These are phyloP conservation scores for Schizochytrium sp. DNA, from an alignment of 108 stramenopile genomes.

Conservation along the genomic window DNA sequence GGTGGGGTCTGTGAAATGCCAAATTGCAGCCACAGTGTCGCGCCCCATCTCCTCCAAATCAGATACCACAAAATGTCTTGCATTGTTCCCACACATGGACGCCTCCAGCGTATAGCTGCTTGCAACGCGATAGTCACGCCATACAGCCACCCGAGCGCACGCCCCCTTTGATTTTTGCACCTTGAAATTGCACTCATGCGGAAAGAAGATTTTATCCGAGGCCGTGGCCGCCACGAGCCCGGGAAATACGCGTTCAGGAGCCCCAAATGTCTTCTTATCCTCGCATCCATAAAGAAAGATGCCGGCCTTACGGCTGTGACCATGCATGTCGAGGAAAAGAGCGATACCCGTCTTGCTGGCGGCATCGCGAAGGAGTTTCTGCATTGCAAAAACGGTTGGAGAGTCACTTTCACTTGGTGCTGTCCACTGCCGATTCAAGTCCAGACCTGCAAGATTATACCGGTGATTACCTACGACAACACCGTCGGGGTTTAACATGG, in stretches of 20 bases:
- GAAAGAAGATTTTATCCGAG: background rate
- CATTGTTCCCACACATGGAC: background rate
- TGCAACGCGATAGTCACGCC: background rate
- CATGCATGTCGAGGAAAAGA: constrained; percentile 52
- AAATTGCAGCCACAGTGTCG: background rate
- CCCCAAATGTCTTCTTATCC: background rate
- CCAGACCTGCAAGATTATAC: constrained; percentile 41
- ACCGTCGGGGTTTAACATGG: constrained; percentile 61
- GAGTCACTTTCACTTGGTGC: constrained; percentile 22
- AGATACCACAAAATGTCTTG: background rate
- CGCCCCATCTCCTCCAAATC: constrained; percentile 1
- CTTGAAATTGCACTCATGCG: constrained; percentile 4
- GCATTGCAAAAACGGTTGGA: constrained; percentile 38
- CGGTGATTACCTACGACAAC: constrained; percentile 55
- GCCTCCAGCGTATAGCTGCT: constrained; percentile 19
- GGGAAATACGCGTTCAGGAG: background rate
- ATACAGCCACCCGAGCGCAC: background rate
- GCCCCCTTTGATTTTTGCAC: background rate
- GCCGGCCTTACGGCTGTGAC: constrained; percentile 49
- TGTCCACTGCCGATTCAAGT: constrained; percentile 50
- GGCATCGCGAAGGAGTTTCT: constrained; percentile 19
- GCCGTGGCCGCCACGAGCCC: background rate
- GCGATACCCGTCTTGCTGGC: constrained; percentile 3
- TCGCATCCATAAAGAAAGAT: constrained; percentile 40
- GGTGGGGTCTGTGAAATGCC: background rate